phyloP scores from a whole-genome alignment of 2,329 filamentous ascomycete species.

The Alternaria atra region DNA sequence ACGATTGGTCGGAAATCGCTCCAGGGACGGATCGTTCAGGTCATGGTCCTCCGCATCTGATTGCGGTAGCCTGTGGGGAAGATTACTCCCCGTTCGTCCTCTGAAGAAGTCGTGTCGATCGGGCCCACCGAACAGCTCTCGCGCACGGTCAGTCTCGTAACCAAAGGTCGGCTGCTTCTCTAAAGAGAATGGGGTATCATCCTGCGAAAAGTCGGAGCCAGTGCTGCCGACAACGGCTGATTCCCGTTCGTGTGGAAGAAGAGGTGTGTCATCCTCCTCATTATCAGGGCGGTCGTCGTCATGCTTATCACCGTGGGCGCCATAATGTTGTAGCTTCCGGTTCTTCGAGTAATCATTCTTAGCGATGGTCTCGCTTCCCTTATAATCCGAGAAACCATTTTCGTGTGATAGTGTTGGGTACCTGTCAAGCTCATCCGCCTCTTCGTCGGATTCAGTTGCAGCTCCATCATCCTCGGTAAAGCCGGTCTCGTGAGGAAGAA shows the following conservation, averaged over 20 bases:
- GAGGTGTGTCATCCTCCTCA: constrained; percentile 24
- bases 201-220: constrained; percentile 27
- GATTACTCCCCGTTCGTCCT: constrained; percentile 30
- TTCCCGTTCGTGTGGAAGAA: constrained; percentile 36
- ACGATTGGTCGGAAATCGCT: constrained; percentile 40
- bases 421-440: constrained; percentile 33
- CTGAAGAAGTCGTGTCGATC: constrained; percentile 27
- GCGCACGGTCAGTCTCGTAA: constrained; percentile 19
- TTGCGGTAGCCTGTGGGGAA: constrained; percentile 40
- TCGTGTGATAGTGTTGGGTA: constrained; percentile 52
- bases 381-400: constrained; percentile 31
- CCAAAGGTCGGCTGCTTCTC: constrained; percentile 19
- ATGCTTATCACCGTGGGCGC: constrained; percentile 13
- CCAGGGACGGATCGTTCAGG: constrained; percentile 39
- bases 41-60: constrained; percentile 42
- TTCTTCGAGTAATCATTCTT: constrained; percentile 22
- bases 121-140: constrained; percentile 19
- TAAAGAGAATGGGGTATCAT: constrained; percentile 12
- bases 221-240: constrained; percentile 19
- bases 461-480: constrained; percentile 12
- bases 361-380: constrained; percentile 24
- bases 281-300: constrained; percentile 1
- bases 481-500: constrained; percentile 35
- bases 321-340: constrained; percentile 23
- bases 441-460: constrained; percentile 22